phyloP scores from a whole-genome alignment of 805 yeast genomes.

The Teunomyces lycoperdinae region DNA sequence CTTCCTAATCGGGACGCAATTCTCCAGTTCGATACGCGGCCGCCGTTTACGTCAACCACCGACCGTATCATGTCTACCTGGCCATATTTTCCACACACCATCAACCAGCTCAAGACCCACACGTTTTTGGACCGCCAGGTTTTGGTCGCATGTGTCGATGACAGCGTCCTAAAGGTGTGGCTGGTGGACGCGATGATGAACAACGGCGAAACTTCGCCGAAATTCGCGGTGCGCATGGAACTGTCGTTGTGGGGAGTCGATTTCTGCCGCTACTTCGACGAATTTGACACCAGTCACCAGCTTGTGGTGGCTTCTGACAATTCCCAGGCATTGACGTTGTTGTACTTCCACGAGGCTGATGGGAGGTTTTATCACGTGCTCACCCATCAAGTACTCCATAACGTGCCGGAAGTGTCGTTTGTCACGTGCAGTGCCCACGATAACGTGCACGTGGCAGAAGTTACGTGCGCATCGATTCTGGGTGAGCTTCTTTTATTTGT shows the following conservation, averaged over 20 bases:
- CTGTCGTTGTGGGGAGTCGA: constrained; percentile 67
- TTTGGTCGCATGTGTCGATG: constrained; percentile 51
- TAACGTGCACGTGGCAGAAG: constrained; percentile 24
- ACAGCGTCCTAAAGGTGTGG: constrained; percentile 48
- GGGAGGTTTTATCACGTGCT: constrained; percentile 27
- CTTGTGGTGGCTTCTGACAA: constrained; percentile 55
- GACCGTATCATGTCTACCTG: constrained; percentile 47
- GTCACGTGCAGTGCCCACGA: constrained; percentile 18
- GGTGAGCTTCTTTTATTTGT: constrained; percentile 44
- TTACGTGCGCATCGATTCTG: constrained; percentile 43
- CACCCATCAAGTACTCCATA: constrained; percentile 48
- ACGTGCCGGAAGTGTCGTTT: constrained; percentile 52
- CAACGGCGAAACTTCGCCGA: constrained; percentile 18
- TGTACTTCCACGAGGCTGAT: constrained; percentile 29
- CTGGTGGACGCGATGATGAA: constrained; percentile 1
- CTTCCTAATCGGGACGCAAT: constrained; percentile 23
- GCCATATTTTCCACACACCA: constrained; percentile 54
- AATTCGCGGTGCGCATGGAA: constrained; percentile 28
- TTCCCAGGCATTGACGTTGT: constrained; percentile 43
- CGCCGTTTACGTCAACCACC: constrained; percentile 35
- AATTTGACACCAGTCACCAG: constrained; percentile 19
- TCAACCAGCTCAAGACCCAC: constrained; percentile 46
- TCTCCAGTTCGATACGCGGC: constrained; percentile 42
- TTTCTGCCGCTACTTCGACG: constrained; percentile 17
- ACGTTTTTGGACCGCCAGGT: constrained; percentile 39